These are phyloP conservation scores for Alternaria sp. DNA, from an alignment of 2,329 filamentous ascomycete species.

Conservation along the genomic window DNA sequence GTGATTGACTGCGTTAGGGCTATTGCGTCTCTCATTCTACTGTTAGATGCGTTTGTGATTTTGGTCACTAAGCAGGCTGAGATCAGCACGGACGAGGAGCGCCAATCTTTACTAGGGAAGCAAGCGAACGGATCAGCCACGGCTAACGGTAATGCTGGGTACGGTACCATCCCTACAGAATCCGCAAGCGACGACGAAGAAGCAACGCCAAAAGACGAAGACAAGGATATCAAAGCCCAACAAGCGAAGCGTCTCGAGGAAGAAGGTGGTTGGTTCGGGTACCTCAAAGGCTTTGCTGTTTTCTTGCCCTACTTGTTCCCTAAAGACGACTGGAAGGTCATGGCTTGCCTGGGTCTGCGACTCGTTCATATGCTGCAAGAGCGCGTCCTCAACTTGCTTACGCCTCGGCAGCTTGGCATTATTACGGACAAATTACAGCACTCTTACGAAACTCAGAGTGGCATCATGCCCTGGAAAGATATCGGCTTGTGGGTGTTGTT, in stretches of 20 bases:
- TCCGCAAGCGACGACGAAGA: slow-evolving; percentile 44
- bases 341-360: slow-evolving; percentile 73
- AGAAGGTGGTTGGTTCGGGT: slow-evolving; percentile 79
- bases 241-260: slow-evolving; percentile 72
- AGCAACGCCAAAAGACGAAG: slow-evolving; percentile 60
- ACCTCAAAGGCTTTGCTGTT: slow-evolving; percentile 76
- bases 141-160: slow-evolving; percentile 50
- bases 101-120: slow-evolving; percentile 65
- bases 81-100: slow-evolving; percentile 63
- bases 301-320: slow-evolving; percentile 86
- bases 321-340: slow-evolving; percentile 69
- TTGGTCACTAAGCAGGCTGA: slow-evolving; percentile 41
- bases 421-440: slow-evolving; percentile 73
- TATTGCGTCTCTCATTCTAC: slow-evolving; percentile 33
- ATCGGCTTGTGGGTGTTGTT: slow-evolving; percentile 61
- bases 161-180: slow-evolving; percentile 46
- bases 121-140: slow-evolving; percentile 43
- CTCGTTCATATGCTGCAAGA: slow-evolving; percentile 72
- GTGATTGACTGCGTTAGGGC: slow-evolving; percentile 34
- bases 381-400: slow-evolving; percentile 77
- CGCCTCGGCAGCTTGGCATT: slow-evolving; percentile 82
- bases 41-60: slow-evolving; percentile 43
- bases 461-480: slow-evolving; percentile 61
- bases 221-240: slow-evolving; percentile 64
- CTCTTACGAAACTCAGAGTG: slow-evolving; percentile 48